Percentiles rank a stretch among this genome's conserved stretches.
Evolutionary conservation across 2,329 filamentous ascomycete species (phyloP).

Genomic region (Epichloe sylvatica): DNA sequence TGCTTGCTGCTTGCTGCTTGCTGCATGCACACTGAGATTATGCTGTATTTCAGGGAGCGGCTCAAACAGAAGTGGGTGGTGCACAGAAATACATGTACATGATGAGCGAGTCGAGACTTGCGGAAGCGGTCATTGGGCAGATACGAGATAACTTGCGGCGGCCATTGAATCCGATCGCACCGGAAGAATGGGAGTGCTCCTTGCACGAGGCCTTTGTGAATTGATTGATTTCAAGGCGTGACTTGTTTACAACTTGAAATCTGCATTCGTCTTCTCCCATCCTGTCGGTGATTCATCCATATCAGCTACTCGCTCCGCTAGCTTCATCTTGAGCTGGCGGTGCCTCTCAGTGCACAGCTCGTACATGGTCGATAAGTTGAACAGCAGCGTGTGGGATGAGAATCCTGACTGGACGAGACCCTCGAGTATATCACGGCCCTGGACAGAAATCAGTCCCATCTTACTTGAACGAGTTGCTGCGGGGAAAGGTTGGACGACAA

Average conservation of each 20-base stretch:
- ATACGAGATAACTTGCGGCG: neutral
- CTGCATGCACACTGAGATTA: neutral
- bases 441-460: constrained; percentile 6
- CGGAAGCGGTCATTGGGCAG: neutral
- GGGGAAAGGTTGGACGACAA: constrained; percentile 9
- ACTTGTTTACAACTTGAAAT: constrained; percentile 55
- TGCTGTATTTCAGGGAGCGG: constrained; percentile 1
- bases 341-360: constrained; percentile 77
- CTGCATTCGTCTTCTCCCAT: constrained; percentile 57
- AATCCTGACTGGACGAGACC: constrained; percentile 45
- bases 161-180: neutral
- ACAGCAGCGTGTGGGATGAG: constrained; percentile 66
- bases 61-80: neutral
- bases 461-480: too few species aligned
- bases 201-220: neutral
- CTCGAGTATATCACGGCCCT: constrained; percentile 56
- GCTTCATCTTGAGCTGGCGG: constrained; percentile 50
- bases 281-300: constrained; percentile 42
- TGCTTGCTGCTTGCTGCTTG: neutral
- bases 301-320: constrained; percentile 56
- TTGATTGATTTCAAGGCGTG: neutral
- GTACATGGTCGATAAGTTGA: constrained; percentile 84
- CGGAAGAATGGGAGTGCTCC: neutral
- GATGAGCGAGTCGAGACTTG: neutral
- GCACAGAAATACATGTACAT: neutral